Evolutionary conservation across 1,284 basidiomycete genomes (phyloP).

Genomic region (Vanrija sp.): DNA sequence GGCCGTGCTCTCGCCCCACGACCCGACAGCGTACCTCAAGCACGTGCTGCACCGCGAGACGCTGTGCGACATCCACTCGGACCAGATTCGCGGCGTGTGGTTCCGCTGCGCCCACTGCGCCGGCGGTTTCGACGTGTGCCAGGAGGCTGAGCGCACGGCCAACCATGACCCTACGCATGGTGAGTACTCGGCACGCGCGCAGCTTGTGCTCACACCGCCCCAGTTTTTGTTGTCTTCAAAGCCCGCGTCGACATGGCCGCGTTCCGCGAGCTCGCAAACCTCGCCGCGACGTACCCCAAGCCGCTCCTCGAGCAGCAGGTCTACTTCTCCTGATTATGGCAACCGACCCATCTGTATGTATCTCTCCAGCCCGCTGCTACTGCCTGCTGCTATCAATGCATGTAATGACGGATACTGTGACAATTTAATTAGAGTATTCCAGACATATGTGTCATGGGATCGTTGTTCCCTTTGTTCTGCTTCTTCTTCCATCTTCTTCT

Average conservation of each 20-base stretch:
- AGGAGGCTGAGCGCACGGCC: conserved; percentile 68
- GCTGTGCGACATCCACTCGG: conserved; percentile 46
- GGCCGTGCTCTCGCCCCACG: conserved; percentile 57
- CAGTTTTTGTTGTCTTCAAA: conserved; percentile 79
- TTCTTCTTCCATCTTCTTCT: not conserved
- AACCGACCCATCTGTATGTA: too few relatives aligned
- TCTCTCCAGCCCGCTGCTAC: too few relatives aligned
- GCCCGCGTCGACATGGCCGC: conserved; percentile 57
- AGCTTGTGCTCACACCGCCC: conserved; percentile 1
- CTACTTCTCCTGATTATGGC: conserved; percentile 14
- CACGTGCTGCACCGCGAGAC: conserved; percentile 59
- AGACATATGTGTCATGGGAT: not conserved
- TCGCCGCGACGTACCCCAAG: conserved; percentile 35
- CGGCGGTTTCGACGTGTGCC: conserved; percentile 66
- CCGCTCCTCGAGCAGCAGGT: conserved; percentile 39
- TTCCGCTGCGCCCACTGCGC: conserved; percentile 81
- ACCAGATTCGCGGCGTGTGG: conserved; percentile 71
- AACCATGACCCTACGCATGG: conserved; percentile 72
- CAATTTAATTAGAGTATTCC: too few relatives aligned
- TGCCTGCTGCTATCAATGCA: too few relatives aligned
- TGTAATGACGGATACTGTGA: too few relatives aligned
- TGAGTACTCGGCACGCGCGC: conserved; percentile 15
- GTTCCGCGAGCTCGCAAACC: conserved; percentile 38
- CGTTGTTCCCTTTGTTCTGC: not conserved
- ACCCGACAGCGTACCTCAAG: conserved; percentile 64